Conservation (phyloP, 2,329 filamentous ascomycete genomes). For the Sporothrix brunneoviolacea region DNA sequence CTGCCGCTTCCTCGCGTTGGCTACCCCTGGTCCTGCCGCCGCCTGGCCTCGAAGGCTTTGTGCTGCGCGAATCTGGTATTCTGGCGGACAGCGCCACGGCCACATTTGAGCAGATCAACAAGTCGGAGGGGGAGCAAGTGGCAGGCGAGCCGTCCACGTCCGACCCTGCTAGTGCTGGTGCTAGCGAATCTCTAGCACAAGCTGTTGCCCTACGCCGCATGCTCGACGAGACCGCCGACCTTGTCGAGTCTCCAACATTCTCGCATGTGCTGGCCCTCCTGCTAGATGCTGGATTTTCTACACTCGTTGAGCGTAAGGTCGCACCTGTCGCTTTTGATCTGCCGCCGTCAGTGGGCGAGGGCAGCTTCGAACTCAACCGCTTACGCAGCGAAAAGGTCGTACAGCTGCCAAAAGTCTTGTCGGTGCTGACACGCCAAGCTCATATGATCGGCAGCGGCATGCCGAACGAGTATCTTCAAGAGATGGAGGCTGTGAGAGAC, state of each 20-base stretch:
- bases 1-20: conserved; percentile 48
- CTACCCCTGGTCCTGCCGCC: conserved; percentile 77
- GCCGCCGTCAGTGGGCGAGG: conserved; percentile 26
- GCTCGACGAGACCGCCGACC: conserved; percentile 90
- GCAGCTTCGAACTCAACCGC: conserved; percentile 43
- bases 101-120: conserved; percentile 23
- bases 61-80: conserved; percentile 82
- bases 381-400: conserved; percentile 53
- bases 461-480: conserved; percentile 63
- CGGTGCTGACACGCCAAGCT: conserved; percentile 83
- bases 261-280: conserved; percentile 77
- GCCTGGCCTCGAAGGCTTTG: conserved; percentile 68
- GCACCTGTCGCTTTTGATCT: conserved; percentile 71
- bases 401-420: conserved; percentile 79
- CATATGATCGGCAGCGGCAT: conserved; percentile 78
- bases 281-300: conserved; percentile 80
- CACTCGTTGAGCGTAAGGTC: conserved; percentile 76
- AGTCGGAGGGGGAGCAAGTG: not conserved
- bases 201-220: conserved; percentile 65
- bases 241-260: conserved; percentile 91
- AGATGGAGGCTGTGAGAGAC: conserved; percentile 69
- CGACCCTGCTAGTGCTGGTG: conserved; percentile 19
- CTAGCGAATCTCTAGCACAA: conserved; percentile 26
- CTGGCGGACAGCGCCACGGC: conserved; percentile 44
- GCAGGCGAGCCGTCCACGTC: not conserved